phyloP scores from a whole-genome alignment of 2,329 filamentous ascomycete species.

The Fusarium clavum region DNA sequence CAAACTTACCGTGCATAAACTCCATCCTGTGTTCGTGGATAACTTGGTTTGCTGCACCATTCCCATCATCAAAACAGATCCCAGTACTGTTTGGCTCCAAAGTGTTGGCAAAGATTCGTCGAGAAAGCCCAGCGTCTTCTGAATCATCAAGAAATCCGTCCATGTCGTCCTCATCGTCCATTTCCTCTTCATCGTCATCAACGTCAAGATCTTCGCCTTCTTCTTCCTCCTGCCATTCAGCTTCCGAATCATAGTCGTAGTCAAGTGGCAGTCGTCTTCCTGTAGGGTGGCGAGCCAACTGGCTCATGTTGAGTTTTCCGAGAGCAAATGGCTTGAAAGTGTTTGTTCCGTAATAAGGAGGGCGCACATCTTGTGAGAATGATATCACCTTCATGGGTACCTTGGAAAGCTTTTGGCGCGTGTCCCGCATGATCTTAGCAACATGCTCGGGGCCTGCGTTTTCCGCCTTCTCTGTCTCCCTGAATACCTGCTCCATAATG shows the following conservation, averaged over 20 bases:
- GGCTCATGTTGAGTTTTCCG: slow-evolving; percentile 59
- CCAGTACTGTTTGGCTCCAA: slow-evolving; percentile 83
- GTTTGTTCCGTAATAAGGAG: slow-evolving; percentile 78
- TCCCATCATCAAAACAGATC: slow-evolving; percentile 80
- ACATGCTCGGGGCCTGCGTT: slow-evolving; percentile 51
- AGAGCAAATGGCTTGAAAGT: slow-evolving; percentile 67
- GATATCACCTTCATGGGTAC: slow-evolving; percentile 73
- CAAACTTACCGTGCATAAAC: slow-evolving; percentile 73
- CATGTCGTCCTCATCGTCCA: slow-evolving; percentile 84
- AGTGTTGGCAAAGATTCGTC: slow-evolving; percentile 72
- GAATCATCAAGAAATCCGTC: slow-evolving; percentile 91
- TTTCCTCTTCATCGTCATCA: slow-evolving; percentile 76
- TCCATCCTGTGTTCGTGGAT: slow-evolving; percentile 77
- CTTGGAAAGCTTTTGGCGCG: slow-evolving; percentile 57
- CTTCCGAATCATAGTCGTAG: slow-evolving; percentile 89
- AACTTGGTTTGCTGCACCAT: slow-evolving; percentile 60
- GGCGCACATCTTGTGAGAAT: slow-evolving; percentile 74
- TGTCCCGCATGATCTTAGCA: slow-evolving; percentile 49
- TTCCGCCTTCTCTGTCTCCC: slow-evolving; percentile 57
- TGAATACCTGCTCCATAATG: slow-evolving; percentile 68
- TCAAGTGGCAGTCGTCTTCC: slow-evolving; percentile 70
- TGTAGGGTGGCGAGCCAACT: slow-evolving; percentile 66
- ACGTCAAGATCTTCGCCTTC: slow-evolving; percentile 76
- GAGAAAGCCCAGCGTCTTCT: slow-evolving; percentile 71
- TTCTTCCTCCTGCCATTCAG: slow-evolving; percentile 86